Conservation (phyloP, 2,329 filamentous ascomycete genomes). For the Penicillium sp. region DNA sequence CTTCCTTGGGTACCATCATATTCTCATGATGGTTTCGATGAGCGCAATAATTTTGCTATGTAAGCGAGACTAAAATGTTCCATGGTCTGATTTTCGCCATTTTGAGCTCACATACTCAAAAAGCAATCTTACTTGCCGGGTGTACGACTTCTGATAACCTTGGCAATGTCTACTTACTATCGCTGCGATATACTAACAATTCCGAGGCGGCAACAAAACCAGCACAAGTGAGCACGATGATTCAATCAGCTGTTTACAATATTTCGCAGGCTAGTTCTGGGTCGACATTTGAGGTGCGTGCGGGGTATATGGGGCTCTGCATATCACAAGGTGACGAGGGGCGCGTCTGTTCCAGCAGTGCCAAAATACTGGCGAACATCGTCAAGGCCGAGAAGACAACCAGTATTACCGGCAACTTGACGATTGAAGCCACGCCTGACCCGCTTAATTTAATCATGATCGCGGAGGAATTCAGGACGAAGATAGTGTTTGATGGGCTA, state of each 20-base stretch:
- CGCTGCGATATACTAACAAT: slow-evolving; percentile 7
- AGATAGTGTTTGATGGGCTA: slow-evolving; percentile 17
- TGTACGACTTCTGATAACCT: slow-evolving; percentile 10
- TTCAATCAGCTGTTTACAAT: slow-evolving; percentile 10
- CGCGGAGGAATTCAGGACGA: slow-evolving; percentile 14
- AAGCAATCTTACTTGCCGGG: slow-evolving; percentile 10
- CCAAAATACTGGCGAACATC: slow-evolving; percentile 3
- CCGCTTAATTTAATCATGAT: slow-evolving; percentile 19
- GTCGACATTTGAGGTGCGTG: slow-evolving; percentile 10
- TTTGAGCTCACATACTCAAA: neutral
- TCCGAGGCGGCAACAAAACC: neutral
- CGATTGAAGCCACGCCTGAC: neutral
- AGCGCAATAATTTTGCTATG: slow-evolving; percentile 6
- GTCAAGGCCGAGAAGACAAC: neutral
- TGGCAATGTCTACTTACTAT: slow-evolving; percentile 13
- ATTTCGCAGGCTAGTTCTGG: slow-evolving; percentile 4
- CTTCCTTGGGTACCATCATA: slow-evolving; percentile 5
- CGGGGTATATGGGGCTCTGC: slow-evolving; percentile 16
- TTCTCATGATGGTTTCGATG: slow-evolving; percentile 6
- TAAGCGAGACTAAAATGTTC: neutral
- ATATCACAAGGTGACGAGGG: neutral
- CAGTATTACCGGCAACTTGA: neutral
- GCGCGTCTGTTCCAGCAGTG: slow-evolving; percentile 7
- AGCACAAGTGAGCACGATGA: slow-evolving; percentile 5
- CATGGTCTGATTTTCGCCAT: neutral